phyloP scores from a whole-genome alignment of 371 early-diverging fungal species.

The Coemansia sp. region DNA sequence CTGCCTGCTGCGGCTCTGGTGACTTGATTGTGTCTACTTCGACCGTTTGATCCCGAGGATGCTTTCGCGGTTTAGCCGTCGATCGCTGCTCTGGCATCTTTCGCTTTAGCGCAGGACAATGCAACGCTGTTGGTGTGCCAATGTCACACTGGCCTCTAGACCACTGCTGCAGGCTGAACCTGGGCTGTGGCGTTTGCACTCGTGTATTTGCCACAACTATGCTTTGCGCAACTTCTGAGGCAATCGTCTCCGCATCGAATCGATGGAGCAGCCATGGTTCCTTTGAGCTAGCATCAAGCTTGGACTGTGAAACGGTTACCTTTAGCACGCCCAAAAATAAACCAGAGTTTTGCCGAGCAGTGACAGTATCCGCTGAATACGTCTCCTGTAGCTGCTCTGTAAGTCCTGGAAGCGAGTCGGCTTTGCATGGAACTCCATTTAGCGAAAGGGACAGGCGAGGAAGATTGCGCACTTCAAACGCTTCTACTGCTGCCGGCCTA shows the following conservation, averaged over 20 bases:
- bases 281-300: slow-evolving; percentile 22
- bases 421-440: slow-evolving; percentile 20
- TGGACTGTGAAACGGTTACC: slow-evolving; percentile 6
- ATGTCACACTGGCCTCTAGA: slow-evolving; percentile 11
- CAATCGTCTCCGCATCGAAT: slow-evolving; percentile 18
- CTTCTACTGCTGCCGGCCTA: neutral
- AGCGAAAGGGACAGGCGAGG: slow-evolving; percentile 12
- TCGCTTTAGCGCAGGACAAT: slow-evolving; percentile 4
- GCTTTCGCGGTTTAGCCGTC: neutral
- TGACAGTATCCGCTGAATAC: neutral
- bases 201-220: neutral
- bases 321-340: slow-evolving; percentile 23
- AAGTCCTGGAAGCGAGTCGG: slow-evolving; percentile 14
- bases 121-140: neutral
- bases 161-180: slow-evolving; percentile 7
- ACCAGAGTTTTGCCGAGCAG: neutral
- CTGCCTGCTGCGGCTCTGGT: neutral
- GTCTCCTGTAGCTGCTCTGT: slow-evolving; percentile 3
- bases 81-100: neutral
- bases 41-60: neutral
- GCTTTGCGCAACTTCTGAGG: slow-evolving; percentile 2
- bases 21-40: neutral
- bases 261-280: slow-evolving; percentile 6
- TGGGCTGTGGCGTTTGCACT: neutral
- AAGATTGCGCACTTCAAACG: neutral